Base-by-base conservation (phyloP, 768 basidiomycete genomes). In the Albatrellus ellisii region DNA sequence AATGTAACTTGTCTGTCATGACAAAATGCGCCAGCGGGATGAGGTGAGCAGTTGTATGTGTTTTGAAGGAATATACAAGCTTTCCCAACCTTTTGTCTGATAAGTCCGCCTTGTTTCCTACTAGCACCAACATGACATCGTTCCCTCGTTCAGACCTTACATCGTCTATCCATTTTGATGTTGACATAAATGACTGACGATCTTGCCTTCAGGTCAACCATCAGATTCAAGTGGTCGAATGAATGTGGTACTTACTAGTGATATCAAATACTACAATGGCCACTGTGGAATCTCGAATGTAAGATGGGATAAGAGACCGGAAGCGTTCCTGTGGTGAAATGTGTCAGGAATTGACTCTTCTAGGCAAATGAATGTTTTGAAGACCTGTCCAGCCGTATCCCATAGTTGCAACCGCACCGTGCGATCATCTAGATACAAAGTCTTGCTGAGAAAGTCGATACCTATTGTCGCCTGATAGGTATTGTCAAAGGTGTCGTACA, bases 401-500 rank as follows among this genome's bases (percentile, higher is more conserved):
- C 95, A 99, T 12, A 99, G 66, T 58, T 99, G 95, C 62, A 99
- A 65, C 57, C 95, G 76, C 36, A 99, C 94, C 1, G 95, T 99
- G 54, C 95, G 72, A 66, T 99, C 95, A 58, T 99, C 95, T 44
- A 98, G 72, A 62, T 99, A 99, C 89, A 99, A 94, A 0, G 95
- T 98, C 71, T 99, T 99, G 67, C 90, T 94, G 63, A 99, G 68
- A 61, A 99, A 99, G 66, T 99, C 95, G 62, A 99, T 99, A 44
- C 94, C 90, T 57, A 94, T 94, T 8, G 90, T 94, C 15, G 90
- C 90, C 59, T 90, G 88, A 61, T 99, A 99, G 33, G 94, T 98
- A 62, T 98, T 98, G 70, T 99, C 95, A 62, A 99, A 99, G 1
- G 95, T 98, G 64, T 99, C 95, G 60, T 99, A 99, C 95, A 98